Conservation (phyloP, 768 basidiomycete species). For the Harrya chromipes region DNA sequence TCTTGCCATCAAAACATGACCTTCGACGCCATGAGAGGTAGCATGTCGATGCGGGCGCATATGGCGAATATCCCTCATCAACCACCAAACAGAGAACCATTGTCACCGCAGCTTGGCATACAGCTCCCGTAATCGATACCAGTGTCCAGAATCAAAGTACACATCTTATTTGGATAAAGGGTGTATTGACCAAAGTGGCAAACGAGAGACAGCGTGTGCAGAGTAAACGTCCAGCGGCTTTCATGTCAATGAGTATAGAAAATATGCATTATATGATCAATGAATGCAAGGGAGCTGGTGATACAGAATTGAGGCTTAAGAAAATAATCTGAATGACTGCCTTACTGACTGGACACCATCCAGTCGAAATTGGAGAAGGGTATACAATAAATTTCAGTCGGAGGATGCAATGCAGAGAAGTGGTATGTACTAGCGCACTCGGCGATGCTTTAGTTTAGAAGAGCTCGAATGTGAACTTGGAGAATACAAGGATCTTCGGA, state of each 20-base stretch:
- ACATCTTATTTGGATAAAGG: too few species aligned
- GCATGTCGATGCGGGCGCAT: constrained; percentile 5
- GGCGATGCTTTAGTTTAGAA: constrained; percentile 10
- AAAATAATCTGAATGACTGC: too few species aligned
- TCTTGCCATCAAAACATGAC: too few species aligned
- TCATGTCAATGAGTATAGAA: too few species aligned
- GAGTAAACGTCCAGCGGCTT: too few species aligned
- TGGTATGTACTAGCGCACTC: constrained; percentile 13
- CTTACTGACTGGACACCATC: neutral
- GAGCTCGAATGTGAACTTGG: neutral
- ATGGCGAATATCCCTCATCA: constrained; percentile 7
- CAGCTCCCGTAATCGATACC: neutral
- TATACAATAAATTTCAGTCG: neutral
- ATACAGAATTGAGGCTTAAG: too few species aligned
- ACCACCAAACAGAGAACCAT: neutral
- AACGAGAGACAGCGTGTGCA: too few species aligned
- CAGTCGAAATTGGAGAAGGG: neutral
- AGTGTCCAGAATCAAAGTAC: neutral
- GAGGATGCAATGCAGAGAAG: constrained; percentile 5
- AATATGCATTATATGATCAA: too few species aligned
- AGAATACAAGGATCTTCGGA: neutral
- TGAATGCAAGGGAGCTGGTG: too few species aligned
- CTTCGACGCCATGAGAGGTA: neutral
- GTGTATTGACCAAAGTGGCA: too few species aligned
- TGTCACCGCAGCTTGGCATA: constrained; percentile 1